A percentile compares a stretch with the other conserved stretches of the same genome.
Conservation (phyloP, 2,329 filamentous ascomycete genomes). For the Microthyrium microscopicum region DNA sequence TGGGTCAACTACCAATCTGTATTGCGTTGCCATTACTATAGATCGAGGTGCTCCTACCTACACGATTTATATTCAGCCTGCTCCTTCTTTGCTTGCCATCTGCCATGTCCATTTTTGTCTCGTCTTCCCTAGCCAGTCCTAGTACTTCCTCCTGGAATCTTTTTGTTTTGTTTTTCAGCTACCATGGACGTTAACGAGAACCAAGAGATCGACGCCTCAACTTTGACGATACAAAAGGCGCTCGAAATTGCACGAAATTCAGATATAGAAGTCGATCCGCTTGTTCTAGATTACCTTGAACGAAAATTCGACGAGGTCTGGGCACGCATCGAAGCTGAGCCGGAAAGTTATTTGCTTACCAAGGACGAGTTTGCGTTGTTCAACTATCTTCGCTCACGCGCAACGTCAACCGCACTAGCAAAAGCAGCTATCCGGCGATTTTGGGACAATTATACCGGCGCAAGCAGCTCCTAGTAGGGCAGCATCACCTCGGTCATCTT, state of each 20-base stretch:
- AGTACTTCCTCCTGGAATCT: no score
- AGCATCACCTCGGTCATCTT: no score
- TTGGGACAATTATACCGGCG: conserved; percentile 30
- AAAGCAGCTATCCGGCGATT: conserved; percentile 38
- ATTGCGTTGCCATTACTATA: no score
- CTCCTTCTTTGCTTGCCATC: no score
- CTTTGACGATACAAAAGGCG: conserved; percentile 46
- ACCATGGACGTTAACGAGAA: background rate
- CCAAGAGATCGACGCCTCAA: conserved; percentile 15
- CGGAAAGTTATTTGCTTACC: conserved; percentile 55
- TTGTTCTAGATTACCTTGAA: conserved; percentile 49
- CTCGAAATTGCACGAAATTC: conserved; percentile 62
- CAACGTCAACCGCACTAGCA: conserved; percentile 34
- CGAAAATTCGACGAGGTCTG: conserved; percentile 42
- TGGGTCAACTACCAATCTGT: no score
- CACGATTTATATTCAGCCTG: no score
- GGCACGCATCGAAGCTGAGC: conserved; percentile 46
- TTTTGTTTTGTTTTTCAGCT: background rate
- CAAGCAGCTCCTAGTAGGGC: background rate
- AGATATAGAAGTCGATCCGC: conserved; percentile 48
- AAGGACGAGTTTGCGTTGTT: conserved; percentile 70
- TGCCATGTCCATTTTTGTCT: no score
- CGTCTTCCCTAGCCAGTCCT: no score
- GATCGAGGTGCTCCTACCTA: no score
- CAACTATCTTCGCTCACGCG: conserved; percentile 64